Conservation (phyloP, 148 eudicot species). For the Chenopodium formosanum region DNA sequence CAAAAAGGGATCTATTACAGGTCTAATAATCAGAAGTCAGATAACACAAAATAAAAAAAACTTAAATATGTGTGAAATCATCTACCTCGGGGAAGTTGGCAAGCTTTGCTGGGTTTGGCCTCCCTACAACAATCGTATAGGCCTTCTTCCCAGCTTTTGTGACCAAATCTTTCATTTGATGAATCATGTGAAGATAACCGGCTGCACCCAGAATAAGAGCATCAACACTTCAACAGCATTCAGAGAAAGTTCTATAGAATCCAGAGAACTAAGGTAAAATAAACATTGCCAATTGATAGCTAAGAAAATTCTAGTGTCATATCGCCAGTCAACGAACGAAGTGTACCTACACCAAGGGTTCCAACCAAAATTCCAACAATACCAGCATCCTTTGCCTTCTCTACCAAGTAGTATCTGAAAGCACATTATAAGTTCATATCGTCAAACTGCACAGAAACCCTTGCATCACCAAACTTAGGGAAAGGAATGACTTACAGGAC, state of each 20-base stretch:
- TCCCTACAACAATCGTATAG: constrained; percentile 78
- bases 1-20: constrained; percentile 9
- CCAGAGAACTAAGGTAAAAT: not conserved
- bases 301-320: not conserved
- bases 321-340: constrained; percentile 1
- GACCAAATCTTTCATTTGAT: constrained; percentile 68
- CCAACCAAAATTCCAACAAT: constrained; percentile 94
- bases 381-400: constrained; percentile 96
- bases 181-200: constrained; percentile 80
- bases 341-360: constrained; percentile 92
- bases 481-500: not conserved
- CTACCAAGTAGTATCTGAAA: constrained; percentile 89
- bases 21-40: not conserved
- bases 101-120: constrained; percentile 93
- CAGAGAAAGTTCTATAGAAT: not conserved
- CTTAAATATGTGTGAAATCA: not conserved
- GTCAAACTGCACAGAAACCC: not conserved
- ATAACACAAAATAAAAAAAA: not conserved
- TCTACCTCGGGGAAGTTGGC: constrained; percentile 95
- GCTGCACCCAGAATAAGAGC: constrained; percentile 44
- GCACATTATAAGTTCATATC: constrained; percentile 8
- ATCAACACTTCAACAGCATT: not conserved
- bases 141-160: constrained; percentile 78
- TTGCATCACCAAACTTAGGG: constrained; percentile 7
- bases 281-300: not conserved